Base-by-base conservation (phyloP, 441 rosid genomes). In the Aleurites moluccanus region DNA sequence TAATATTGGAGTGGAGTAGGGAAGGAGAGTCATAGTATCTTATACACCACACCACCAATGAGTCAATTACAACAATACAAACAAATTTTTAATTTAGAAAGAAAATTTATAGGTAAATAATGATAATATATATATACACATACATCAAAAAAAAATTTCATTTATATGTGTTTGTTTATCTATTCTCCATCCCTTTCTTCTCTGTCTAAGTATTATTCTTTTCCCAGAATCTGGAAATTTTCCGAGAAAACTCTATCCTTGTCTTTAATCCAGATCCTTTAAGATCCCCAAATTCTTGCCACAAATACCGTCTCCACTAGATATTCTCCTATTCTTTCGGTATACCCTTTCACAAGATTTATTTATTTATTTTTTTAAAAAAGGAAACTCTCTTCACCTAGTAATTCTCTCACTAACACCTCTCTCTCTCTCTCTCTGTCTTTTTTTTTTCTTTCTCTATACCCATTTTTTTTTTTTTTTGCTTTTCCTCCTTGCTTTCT, bases 201-300 rank as follows among this genome's bases (percentile, higher is more conserved):
- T 6, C 15, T 33, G 14, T 20, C 27, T 15, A 11, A 61, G 23
- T n/a, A n/a, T n/a, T n/a, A 66, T 77, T 79, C 74, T 60, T 63
- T 80, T 40, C 73, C 64, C 75, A 77, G 78, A 75, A 73, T 77
- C 78, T 69, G 70, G 42, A 77, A 55, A 50, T 57, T 80, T 74
- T 63, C 82, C 74, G 56, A 65, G 79, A 75, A 85, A 81, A 62
- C 74, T 52, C 72, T 56, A 62, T 73, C 73, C 65, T 45, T 72
- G 78, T 70, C 83, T 44, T 73, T 40, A 53, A 74, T 73, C 67
- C 83, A 77, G 85, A 80, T 82, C 90, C 81, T 65, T 38, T 5
- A 61, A 75, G 72, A 75, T 61, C 77, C 76, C 83, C 64, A 8
- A 78, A 75, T 79, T 79, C 64, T 66, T 76, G 78, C 82, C 78